Base-by-base conservation (phyloP, 345 rosid genomes). In the Populus simonii region DNA sequence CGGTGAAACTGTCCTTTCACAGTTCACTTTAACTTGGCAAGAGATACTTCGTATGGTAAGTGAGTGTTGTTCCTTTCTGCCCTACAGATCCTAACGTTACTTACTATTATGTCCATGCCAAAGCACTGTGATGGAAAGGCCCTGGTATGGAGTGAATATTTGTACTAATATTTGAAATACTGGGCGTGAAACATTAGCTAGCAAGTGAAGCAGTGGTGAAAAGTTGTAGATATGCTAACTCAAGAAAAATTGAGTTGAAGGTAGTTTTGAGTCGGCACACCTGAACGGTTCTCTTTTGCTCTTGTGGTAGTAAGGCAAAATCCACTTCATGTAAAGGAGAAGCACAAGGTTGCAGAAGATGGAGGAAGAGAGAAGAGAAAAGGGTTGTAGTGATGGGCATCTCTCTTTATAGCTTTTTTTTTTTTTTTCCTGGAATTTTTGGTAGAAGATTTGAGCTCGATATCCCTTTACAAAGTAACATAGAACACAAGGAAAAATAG, bases 31-130 rank as follows among this genome's bases (percentile, higher is more conserved):
- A 72, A 75, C 41, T 57, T 71, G 71, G 65, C 76, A 75, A 23
- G 85, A 82, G 73, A 79, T 65, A 66, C 9, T 82, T 41, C 74
- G 41, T 8, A 10, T 82, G 85, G 85, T 78, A 74, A 4, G 79
- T 11, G 33, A 25, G 27, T 41, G 51, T 16, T 39, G 27, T 16
- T 27, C 22, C 41, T 43, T 43, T 27, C 25, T 10, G 13, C 53
- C n/a, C 72, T 38, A 35, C 45, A 51, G 53, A 11, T 45, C 12
- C 38, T 63, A 8, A 8, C 9, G 6, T 35, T 72, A 27, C 76
- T 55, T 51, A 13, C 22, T 25, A 38, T 36, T 22, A 66, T 68
- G 63, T 53, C 12, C n/a, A 31, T 33, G 16, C 61, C 49, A 7
- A 72, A 7, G 9, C 41, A 25, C 9, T 20, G 1, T 75, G 31